Evolutionary conservation across 73 alveolate genomes (phyloP).

Genomic region (Tetrahymena borealis): DNA sequence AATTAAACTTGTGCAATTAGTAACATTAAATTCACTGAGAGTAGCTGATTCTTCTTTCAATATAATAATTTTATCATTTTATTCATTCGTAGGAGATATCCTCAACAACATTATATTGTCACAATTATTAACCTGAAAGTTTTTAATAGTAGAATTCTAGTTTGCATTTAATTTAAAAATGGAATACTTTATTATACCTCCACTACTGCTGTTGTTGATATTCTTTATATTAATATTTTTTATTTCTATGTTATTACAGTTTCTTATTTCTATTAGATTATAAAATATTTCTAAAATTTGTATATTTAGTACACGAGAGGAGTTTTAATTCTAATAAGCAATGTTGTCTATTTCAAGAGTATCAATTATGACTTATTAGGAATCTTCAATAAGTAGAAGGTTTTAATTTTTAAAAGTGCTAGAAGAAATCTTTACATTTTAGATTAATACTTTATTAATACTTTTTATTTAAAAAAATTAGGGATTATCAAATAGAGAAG

Average conservation of each 20-base stretch:
- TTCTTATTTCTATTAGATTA: neutral
- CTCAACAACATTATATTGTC: neutral
- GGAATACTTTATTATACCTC: neutral
- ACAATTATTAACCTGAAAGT: neutral
- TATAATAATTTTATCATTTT: neutral
- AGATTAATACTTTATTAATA: neutral
- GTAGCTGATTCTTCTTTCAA: neutral
- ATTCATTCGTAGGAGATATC: neutral
- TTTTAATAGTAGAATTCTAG: neutral
- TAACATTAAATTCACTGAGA: neutral
- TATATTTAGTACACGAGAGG: neutral
- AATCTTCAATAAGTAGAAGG: neutral
- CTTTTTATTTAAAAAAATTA: neutral
- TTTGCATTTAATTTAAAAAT: neutral
- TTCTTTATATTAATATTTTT: neutral
- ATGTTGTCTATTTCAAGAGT: neutral
- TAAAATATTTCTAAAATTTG: neutral
- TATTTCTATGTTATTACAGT: neutral
- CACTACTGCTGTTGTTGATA: neutral
- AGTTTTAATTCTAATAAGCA: neutral
- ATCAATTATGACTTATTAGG: neutral
- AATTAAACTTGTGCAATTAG: neutral
- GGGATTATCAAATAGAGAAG: neutral
- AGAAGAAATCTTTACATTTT: neutral
- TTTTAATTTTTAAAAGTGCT: neutral